Evolutionary conservation across 2,329 filamentous ascomycete genomes (phyloP), one percentile per base, ranked within the genome.

Genomic region (Akanthomyces muscarius): DNA sequence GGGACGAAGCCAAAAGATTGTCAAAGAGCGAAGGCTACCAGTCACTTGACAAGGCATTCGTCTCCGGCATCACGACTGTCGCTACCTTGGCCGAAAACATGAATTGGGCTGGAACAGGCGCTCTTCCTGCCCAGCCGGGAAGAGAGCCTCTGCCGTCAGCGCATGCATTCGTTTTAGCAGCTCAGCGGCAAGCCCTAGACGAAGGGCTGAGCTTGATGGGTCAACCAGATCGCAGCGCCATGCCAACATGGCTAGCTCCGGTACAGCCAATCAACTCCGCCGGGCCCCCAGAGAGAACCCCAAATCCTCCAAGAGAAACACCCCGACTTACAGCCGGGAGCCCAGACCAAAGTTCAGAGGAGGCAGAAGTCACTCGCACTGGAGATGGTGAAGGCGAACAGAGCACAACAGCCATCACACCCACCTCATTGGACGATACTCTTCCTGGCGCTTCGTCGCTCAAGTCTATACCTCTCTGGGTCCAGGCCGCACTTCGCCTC

Each of bases 401-500:
- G 47, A 58, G 55, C 18, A 33, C 25, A 36, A 10, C 42, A 41
- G 16, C 25, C 6, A 21, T 30, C 56, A 50, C 30, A 8, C 33
- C 56, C 3, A 25, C 30, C 45, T 48, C 56, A 11, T 38, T 41
- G 36, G 58, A 45, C 4, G 18, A 23, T 21, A 11, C 47, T 41
- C 51, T 62, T 33, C 60, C 60, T 14, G 60, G 23, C 3, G 51
- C 16, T 14, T 23, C 60, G 10, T 62, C 60, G 5, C 50, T 62
- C 14, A 33, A 62, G 33, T 55, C n/a, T 28, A 56, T 62, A n/a
- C 60, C 60, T 48, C 60, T 62, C 36, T 62, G 60, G 60, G 30
- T 62, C 2, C 51, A 62, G 21, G 44, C 60, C 14, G 60, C 51
- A 18, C 41, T 62, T 25, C 38, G 42, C 16, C 50, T 62, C 16